These are phyloP conservation scores for Lactarius deliciosus DNA, from an alignment of 768 basidiomycete species.

Conservation along the genomic window DNA sequence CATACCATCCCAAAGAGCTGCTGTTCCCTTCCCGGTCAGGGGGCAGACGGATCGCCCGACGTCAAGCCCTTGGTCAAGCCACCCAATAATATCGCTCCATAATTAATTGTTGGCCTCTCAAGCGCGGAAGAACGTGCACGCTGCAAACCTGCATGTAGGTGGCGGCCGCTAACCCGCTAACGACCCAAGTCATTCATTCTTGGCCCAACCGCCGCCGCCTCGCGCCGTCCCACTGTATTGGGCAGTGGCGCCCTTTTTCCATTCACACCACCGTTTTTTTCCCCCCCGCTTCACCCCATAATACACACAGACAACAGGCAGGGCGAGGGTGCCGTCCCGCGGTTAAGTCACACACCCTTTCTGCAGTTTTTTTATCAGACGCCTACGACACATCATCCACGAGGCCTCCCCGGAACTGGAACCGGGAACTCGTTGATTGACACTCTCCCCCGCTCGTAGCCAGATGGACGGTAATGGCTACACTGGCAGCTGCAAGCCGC, in stretches of 20 bases:
- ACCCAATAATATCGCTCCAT: background rate
- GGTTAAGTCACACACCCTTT: constrained; percentile 1
- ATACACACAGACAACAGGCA: background rate
- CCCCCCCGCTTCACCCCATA: background rate
- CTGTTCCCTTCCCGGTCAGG: background rate
- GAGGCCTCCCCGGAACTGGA: background rate
- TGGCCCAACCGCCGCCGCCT: background rate
- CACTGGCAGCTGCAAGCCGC: background rate
- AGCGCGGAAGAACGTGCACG: constrained; percentile 1
- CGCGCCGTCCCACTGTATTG: background rate
- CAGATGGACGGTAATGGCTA: background rate
- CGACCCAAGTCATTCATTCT: background rate
- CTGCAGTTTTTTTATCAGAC: background rate
- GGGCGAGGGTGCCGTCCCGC: background rate
- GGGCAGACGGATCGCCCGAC: constrained; percentile 3
- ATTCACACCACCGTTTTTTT: background rate
- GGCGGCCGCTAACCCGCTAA: background rate
- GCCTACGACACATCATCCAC: background rate
- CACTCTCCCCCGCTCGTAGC: background rate
- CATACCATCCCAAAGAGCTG: background rate
- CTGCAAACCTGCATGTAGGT: constrained; percentile 1
- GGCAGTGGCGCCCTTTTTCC: background rate
- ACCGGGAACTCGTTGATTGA: background rate
- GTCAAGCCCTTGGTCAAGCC: too few species aligned
- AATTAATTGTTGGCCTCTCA: background rate